Evolutionary conservation across 2,329 filamentous ascomycete species (phyloP), one percentile per base, ranked within the genome.

Genomic region (Beauveria sp.): DNA sequence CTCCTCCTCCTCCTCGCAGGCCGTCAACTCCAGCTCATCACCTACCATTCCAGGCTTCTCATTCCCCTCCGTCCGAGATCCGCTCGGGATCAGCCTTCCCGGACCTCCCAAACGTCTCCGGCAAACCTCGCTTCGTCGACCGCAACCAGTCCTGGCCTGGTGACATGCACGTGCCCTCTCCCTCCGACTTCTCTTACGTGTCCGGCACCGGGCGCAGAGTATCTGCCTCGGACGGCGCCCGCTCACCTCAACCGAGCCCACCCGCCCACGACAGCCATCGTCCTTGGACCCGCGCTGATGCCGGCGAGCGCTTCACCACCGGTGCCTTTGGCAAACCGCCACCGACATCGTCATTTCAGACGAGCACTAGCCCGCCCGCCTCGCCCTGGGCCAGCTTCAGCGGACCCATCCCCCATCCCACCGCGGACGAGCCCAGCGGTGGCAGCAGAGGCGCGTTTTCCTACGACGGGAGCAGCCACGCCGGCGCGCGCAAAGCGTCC

Each of bases 371-470:
- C 38, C 28, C 60, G 14, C 34, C 46, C 0, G 5, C 24, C 1
- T 57, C 52, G 3, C 52, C 59, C 8, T 61, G 52, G 59, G 52
- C 20, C 18, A 62, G 49, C 38, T 57, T 51, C 52, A 52, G 54
- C 42, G 47, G 60, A 1, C 60, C 60, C 0, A 57, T 51, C 12
- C n/a, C 24, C 5, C 45, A 45, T 16, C 58, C 49, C 18, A 2
- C n/a, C n/a, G 7, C 22, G 5, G n/a, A 46, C 10, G 45, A 49
- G 20, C 14, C 24, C 24, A 10, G 51, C n/a, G 34, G 34, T 7
- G 52, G 47, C 5, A 52, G 26, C 49, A 53, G 26, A 20, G 49
- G 57, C 6, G 57, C 40, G 1, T 59, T 52, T 20, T 51, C 18
- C 18, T 9, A 51, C 18, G 40, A 58, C 12, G 34, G 12, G 34